phyloP scores from a whole-genome alignment of 2,329 filamentous ascomycete genomes.

The Pseudofabraea citricarpa region DNA sequence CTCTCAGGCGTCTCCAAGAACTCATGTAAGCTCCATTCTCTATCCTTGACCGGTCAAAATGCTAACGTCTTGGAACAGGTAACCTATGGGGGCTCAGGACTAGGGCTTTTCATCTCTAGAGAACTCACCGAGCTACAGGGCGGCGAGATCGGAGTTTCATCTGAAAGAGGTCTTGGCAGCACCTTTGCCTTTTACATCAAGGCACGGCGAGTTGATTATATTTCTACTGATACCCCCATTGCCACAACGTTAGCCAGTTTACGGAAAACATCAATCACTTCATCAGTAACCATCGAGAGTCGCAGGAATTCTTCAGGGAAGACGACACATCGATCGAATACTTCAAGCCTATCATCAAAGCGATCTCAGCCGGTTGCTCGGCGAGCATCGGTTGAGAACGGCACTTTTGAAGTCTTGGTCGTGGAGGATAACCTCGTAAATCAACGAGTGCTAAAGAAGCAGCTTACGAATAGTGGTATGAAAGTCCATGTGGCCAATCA shows the following conservation, averaged over 20 bases:
- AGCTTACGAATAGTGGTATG: conserved; percentile 56
- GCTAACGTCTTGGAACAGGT: neutral
- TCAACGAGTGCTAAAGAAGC: conserved; percentile 57
- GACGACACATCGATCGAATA: conserved; percentile 12
- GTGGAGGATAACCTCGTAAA: conserved; percentile 67
- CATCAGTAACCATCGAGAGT: conserved; percentile 15
- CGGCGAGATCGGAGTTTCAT: conserved; percentile 72
- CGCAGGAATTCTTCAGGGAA: conserved; percentile 16
- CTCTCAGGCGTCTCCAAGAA: conserved; percentile 74
- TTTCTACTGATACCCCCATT: conserved; percentile 21
- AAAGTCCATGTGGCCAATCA: conserved; percentile 60
- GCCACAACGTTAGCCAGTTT: conserved; percentile 12
- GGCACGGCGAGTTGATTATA: conserved; percentile 13
- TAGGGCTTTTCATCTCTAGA: conserved; percentile 76
- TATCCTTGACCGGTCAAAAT: neutral
- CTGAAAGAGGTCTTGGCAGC: conserved; percentile 61
- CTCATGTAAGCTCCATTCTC: conserved; percentile 47
- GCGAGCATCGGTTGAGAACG: conserved; percentile 12
- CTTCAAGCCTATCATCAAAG: conserved; percentile 5
- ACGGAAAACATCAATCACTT: conserved; percentile 12
- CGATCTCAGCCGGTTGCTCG: neutral
- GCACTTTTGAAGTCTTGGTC: conserved; percentile 48
- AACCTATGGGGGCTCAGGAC: conserved; percentile 73
- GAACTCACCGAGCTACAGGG: conserved; percentile 76
- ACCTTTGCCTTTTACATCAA: conserved; percentile 70